Percentiles rank a stretch among this genome's conserved stretches.
These are phyloP conservation scores for Lactuca sativa DNA, from an alignment of 129 eudicot species.

Conservation along the genomic window DNA sequence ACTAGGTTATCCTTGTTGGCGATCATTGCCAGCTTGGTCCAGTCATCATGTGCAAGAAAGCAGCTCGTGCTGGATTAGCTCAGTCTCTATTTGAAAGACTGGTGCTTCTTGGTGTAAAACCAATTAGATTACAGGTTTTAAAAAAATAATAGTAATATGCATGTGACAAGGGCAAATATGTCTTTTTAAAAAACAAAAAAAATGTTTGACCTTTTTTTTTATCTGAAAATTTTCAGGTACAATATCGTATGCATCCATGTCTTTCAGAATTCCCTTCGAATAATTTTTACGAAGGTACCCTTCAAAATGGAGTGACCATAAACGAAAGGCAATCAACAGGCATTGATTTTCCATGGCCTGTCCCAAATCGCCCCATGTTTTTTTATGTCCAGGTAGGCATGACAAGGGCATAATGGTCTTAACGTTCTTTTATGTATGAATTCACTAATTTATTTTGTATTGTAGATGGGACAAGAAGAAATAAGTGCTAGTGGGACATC, in stretches of 20 bases:
- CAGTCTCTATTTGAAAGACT: slow-evolving; percentile 79
- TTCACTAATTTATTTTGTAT: not conserved
- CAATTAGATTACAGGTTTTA: slow-evolving; percentile 69
- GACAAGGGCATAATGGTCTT: too few species aligned
- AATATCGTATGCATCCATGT: slow-evolving; percentile 93
- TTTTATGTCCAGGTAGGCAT: slow-evolving; percentile 81
- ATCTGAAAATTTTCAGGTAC: slow-evolving; percentile 50
- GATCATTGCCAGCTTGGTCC: slow-evolving; percentile 92
- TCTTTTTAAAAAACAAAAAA: too few species aligned
- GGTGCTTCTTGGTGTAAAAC: slow-evolving; percentile 72
- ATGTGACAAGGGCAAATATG: too few species aligned
- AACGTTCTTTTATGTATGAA: not conserved
- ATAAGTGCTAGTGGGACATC: slow-evolving; percentile 97
- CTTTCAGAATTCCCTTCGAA: slow-evolving; percentile 92
- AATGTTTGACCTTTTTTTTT: not conserved
- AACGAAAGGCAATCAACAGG: slow-evolving; percentile 93
- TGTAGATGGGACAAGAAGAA: slow-evolving; percentile 98
- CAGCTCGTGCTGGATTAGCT: slow-evolving; percentile 82
- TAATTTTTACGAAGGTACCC: slow-evolving; percentile 93
- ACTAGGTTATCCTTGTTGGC: slow-evolving; percentile 70
- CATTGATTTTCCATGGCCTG: slow-evolving; percentile 98
- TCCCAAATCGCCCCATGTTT: slow-evolving; percentile 94
- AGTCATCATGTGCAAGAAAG: slow-evolving; percentile 89
- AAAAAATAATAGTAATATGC: too few species aligned
- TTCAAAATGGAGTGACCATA: slow-evolving; percentile 93